phyloP scores from a whole-genome alignment of 495 filamentous ascomycete genomes.

The Penicilliopsis zonata region DNA sequence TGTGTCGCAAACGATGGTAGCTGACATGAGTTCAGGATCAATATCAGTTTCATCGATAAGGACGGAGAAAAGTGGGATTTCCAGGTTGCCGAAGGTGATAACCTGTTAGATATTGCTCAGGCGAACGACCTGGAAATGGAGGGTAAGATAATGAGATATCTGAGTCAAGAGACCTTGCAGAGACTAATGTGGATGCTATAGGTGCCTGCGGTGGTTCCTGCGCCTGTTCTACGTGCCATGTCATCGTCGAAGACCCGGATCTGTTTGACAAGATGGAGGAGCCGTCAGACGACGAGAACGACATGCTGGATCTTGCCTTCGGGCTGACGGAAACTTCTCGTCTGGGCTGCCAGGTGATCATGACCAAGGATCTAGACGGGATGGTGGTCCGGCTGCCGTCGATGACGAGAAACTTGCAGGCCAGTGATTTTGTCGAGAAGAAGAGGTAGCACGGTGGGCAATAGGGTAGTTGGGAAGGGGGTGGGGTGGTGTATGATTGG shows the following conservation, averaged over 20 bases:
- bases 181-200: conserved; percentile 9
- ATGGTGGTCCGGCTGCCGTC: conserved; percentile 70
- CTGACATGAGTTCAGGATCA: conserved; percentile 43
- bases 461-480: no score
- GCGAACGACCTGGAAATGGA: conserved; percentile 96
- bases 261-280: conserved; percentile 89
- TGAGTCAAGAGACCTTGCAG: background rate
- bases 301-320: conserved; percentile 96
- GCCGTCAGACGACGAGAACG: conserved; percentile 94
- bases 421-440: conserved; percentile 66
- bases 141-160: conserved; percentile 31
- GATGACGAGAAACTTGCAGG: conserved; percentile 95
- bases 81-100: conserved; percentile 75
- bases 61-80: conserved; percentile 65
- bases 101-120: conserved; percentile 89
- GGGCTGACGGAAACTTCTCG: conserved; percentile 91
- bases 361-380: conserved; percentile 83
- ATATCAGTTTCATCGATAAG: conserved; percentile 90
- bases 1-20: background rate
- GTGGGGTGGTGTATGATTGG: no score
- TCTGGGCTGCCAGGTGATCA: conserved; percentile 88
- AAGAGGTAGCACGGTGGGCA: conserved; percentile 5
- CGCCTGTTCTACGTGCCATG: conserved; percentile 94
- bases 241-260: conserved; percentile 74
- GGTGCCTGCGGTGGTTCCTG: conserved; percentile 92